Evolutionary conservation across 140 eudicot species (phyloP).

Genomic region (Cichorium intybus): DNA sequence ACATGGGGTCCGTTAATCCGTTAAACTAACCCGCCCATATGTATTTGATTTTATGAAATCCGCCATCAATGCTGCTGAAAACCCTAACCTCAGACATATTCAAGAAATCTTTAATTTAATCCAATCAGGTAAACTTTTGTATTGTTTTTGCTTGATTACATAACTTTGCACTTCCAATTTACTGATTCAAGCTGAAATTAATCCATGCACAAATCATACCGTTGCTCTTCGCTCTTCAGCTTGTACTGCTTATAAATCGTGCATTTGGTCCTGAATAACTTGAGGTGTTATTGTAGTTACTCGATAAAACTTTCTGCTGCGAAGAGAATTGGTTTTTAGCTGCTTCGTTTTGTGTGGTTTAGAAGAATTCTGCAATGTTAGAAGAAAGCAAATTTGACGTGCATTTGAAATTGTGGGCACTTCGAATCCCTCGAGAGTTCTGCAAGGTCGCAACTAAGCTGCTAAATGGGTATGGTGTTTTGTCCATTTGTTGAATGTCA

Average conservation of each 20-base stretch:
- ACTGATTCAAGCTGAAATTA: not conserved
- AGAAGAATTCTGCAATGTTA: conserved; percentile 39
- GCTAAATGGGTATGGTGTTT: conserved; percentile 63
- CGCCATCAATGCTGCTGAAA: conserved; percentile 12
- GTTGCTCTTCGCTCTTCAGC: not conserved
- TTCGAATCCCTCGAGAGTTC: conserved; percentile 74
- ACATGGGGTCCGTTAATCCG: not conserved
- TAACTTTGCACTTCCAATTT: not conserved
- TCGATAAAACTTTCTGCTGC: not conserved
- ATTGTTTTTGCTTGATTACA: not conserved
- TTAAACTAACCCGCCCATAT: conserved; percentile 15
- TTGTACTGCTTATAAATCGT: not conserved
- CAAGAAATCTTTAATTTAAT: not conserved
- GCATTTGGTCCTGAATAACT: not conserved
- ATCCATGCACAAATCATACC: conserved; percentile 3
- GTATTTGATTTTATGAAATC: conserved; percentile 17
- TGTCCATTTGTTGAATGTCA: not conserved
- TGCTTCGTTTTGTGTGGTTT: not conserved
- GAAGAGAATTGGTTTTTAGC: not conserved
- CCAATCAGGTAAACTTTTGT: conserved; percentile 12
- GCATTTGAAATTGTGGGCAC: conserved; percentile 70
- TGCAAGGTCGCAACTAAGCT: conserved; percentile 72
- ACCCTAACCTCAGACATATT: conserved; percentile 21
- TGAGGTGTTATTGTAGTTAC: conserved; percentile 4
- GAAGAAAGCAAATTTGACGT: conserved; percentile 84